Conservation (phyloP, 768 basidiomycete species). For the Auriscalpium microsporum region DNA sequence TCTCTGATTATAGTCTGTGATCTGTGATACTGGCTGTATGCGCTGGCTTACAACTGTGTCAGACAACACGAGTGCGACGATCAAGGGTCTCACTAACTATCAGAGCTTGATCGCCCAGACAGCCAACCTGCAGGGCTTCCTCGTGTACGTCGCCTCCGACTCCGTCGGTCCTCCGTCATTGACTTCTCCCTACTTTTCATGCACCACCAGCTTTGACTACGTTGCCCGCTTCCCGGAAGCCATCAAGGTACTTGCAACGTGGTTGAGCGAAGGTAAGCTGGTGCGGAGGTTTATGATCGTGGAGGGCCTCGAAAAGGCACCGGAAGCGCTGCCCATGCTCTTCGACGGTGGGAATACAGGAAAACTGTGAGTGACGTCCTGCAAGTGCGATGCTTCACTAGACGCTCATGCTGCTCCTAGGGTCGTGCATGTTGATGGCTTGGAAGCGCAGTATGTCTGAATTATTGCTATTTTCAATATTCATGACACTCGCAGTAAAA, state of each 20-base stretch:
- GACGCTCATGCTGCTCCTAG: too few species aligned
- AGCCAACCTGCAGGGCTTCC: conserved; percentile 76
- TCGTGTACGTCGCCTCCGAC: conserved; percentile 46
- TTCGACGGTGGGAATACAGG: conserved; percentile 75
- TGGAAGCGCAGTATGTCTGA: too few species aligned
- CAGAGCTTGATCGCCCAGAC: conserved; percentile 64
- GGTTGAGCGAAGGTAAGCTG: conserved; percentile 59
- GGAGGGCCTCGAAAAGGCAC: conserved; percentile 66
- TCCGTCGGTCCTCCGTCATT: background rate
- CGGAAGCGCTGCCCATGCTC: conserved; percentile 58
- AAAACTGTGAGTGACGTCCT: conserved; percentile 42
- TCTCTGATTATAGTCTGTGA: conserved; percentile 67
- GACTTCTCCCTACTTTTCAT: background rate
- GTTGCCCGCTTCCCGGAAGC: conserved; percentile 48
- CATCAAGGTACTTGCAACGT: conserved; percentile 44
- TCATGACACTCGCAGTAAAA: too few species aligned
- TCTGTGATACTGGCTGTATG: background rate
- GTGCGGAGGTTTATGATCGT: conserved; percentile 77
- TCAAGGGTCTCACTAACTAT: conserved; percentile 62
- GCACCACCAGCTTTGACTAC: conserved; percentile 68
- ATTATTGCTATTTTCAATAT: too few species aligned
- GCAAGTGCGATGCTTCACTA: too few species aligned
- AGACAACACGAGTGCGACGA: conserved; percentile 43
- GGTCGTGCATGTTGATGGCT: too few species aligned
- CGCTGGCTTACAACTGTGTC: background rate